Evolutionary conservation across 331 rosid species (phyloP).

Genomic region (Rosa hybrid): DNA sequence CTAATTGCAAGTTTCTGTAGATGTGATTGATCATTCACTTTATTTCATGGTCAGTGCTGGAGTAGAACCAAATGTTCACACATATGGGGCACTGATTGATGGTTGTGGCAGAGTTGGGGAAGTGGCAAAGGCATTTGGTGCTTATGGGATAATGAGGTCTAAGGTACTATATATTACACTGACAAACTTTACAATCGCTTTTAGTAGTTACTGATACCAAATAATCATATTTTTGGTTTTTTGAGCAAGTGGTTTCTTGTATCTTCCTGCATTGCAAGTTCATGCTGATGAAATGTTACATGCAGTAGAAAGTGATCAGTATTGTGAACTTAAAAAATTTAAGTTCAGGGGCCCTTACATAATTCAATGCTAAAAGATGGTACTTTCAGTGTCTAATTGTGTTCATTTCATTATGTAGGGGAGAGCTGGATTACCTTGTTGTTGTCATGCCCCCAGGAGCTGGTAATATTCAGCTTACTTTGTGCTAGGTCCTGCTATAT

Average conservation of each 20-base stretch:
- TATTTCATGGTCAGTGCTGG: slow-evolving; percentile 76
- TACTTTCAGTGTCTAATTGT: no score
- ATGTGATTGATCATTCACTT: no score
- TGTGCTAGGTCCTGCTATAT: no score
- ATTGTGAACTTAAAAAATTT: no score
- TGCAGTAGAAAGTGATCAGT: slow-evolving; percentile 93
- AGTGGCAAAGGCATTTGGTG: slow-evolving; percentile 99
- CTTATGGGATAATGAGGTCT: slow-evolving; percentile 96
- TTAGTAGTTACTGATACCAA: slow-evolving; percentile 17
- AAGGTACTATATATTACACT: slow-evolving; percentile 58
- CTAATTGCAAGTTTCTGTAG: no score
- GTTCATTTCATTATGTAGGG: no score
- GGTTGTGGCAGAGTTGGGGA: slow-evolving; percentile 98
- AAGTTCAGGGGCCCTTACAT: no score
- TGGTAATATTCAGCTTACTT: no score
- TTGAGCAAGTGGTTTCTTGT: slow-evolving; percentile 8
- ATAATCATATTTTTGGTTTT: not conserved
- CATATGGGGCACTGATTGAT: slow-evolving; percentile 96
- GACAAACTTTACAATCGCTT: slow-evolving; percentile 11
- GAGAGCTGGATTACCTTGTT: no score
- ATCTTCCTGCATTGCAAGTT: slow-evolving; percentile 26
- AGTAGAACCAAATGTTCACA: slow-evolving; percentile 83
- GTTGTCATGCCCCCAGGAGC: no score
- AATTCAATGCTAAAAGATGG: no score
- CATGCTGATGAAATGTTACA: slow-evolving; percentile 62